Conservation (phyloP, 2,329 filamentous ascomycete genomes). For the Pseudocercospora eumusae region DNA sequence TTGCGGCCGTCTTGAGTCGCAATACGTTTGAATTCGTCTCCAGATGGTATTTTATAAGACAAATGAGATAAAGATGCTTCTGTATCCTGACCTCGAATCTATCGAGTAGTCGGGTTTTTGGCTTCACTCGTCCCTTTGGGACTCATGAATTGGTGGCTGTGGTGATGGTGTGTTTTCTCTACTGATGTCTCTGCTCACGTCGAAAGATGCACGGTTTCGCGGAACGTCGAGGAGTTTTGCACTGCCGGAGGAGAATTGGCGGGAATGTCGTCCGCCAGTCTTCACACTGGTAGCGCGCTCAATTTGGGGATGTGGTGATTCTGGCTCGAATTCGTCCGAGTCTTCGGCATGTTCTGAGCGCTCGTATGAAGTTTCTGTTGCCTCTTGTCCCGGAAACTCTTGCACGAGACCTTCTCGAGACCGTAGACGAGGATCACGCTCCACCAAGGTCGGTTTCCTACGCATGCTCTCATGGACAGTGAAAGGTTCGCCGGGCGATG, state of each 20-base stretch:
- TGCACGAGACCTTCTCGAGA: constrained; percentile 63
- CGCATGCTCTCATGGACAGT: constrained; percentile 52
- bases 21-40: neutral
- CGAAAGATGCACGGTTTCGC: constrained; percentile 13
- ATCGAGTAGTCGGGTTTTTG: neutral
- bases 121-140: constrained; percentile 9
- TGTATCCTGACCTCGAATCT: constrained; percentile 4
- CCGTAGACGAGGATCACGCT: constrained; percentile 58
- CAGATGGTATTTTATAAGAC: neutral
- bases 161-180: constrained; percentile 18
- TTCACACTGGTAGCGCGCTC: constrained; percentile 72
- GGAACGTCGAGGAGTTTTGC: constrained; percentile 66
- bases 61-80: constrained; percentile 7
- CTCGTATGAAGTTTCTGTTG: constrained; percentile 22
- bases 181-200: constrained; percentile 10
- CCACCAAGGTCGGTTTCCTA: constrained; percentile 65
- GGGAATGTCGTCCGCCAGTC: constrained; percentile 60
- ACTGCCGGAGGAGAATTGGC: constrained; percentile 75
- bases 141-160: constrained; percentile 12
- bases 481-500: constrained; percentile 27
- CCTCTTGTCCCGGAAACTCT: constrained; percentile 48
- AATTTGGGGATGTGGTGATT: constrained; percentile 38
- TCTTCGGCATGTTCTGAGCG: constrained; percentile 29
- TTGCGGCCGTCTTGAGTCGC: neutral
- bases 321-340: constrained; percentile 27